Base-by-base conservation (phyloP, 805 yeast genomes). In the Ogataea trehaloabstinens region DNA sequence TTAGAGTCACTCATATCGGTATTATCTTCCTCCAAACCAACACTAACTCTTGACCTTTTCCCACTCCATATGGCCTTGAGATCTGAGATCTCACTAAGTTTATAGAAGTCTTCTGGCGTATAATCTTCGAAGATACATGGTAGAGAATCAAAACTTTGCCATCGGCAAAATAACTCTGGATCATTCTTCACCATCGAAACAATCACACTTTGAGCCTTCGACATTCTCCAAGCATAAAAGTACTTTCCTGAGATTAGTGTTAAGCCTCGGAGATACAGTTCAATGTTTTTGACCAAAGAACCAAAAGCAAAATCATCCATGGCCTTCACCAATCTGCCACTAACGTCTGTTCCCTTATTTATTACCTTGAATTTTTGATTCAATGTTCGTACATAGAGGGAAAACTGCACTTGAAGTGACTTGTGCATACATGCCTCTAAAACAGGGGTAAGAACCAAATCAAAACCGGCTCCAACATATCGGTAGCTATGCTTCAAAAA, bases 221-320 rank as follows among this genome's bases (percentile, higher is more conserved):
- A 68, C 54, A 82, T 70, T 59, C 84, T 73, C 79, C 82, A 79
- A 2, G 88, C 84, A 53, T 80, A 80, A 41, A 77, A 78, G 53
- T 80, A 82, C 45, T 78, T 69, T 19, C 63, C 67, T 16, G 85
- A 76, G 24, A 83, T 59, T 28, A 67, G 66, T 15, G 62, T 68
- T 58, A 41, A 68, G 48, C 61, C 72, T 34, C 42, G 55, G 44
- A 50, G 61, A 46, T 74, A 76, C 13, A 56, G 52, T 24, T 65
- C 67, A 68, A 70, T 66, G 39, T 71, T 71, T 5, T 55, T 55
- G 34, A 65, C 52, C 13, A 71, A 10, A 1, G 45, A 16, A 7
- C 31, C 19, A 4, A 29, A 11, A 12, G 43, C n/a, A 21, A 41
- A 40, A 12, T 25, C 31, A 6, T 43, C 48, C 10, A 60, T 42